Conservation (phyloP, 257 asterid genomes). For the Solanum dulcamara region DNA sequence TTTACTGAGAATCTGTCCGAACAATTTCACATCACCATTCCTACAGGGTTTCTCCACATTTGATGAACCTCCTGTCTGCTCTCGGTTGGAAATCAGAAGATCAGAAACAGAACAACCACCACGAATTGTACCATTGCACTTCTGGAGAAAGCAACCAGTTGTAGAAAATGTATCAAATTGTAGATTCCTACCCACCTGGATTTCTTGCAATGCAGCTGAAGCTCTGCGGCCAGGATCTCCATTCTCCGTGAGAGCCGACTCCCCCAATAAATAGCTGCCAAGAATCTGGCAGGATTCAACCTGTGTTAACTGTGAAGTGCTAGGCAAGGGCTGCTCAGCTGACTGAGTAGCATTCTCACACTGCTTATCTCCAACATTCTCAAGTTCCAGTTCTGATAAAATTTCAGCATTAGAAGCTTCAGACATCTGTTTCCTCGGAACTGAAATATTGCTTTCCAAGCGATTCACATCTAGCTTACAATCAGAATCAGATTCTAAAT, state of each 20-base stretch:
- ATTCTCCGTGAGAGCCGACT: slow-evolving; percentile 30
- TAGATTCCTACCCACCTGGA: slow-evolving; percentile 20
- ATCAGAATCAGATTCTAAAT: slow-evolving; percentile 13
- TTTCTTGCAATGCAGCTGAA: slow-evolving; percentile 17
- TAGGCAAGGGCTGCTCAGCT: slow-evolving; percentile 27
- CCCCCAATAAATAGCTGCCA: slow-evolving; percentile 40
- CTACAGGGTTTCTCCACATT: slow-evolving; percentile 47
- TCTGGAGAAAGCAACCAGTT: slow-evolving; percentile 32
- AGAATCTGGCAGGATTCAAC: slow-evolving; percentile 37
- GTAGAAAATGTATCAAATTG: slow-evolving; percentile 11
- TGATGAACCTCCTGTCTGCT: slow-evolving; percentile 28
- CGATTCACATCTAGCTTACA: slow-evolving; percentile 14
- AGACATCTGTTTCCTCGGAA: slow-evolving; percentile 21
- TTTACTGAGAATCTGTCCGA: slow-evolving; percentile 65
- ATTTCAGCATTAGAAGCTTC: slow-evolving; percentile 17
- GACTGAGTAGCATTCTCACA: slow-evolving; percentile 13
- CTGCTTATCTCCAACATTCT: slow-evolving; percentile 15
- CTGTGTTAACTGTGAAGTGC: slow-evolving; percentile 21
- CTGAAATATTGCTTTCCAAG: slow-evolving; percentile 19
- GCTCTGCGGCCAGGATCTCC: slow-evolving; percentile 27
- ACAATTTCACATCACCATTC: slow-evolving; percentile 78
- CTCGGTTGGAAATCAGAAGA: slow-evolving; percentile 22
- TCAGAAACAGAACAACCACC: slow-evolving; percentile 19
- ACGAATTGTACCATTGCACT: slow-evolving; percentile 28
- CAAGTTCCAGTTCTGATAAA: slow-evolving; percentile 14